Evolutionary conservation across 768 basidiomycete genomes (phyloP), one percentile per base, ranked within the genome.

Genomic region (Psilocybe azurescens): DNA sequence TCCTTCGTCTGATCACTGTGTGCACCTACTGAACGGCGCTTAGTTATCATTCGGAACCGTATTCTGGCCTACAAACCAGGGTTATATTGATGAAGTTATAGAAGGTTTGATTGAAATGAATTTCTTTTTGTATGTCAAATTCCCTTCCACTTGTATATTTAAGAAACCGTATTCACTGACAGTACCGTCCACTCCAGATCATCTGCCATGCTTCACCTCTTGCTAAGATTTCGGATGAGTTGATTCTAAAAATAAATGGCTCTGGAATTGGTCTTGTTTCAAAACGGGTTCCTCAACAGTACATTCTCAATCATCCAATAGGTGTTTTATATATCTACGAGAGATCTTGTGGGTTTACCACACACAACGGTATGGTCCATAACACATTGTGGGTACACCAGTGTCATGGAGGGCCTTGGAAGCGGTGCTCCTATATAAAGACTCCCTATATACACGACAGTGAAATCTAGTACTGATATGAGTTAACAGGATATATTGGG

Each of bases 351-450:
- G 47, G 10, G 47, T 24, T 0, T 16, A 16, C 3, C 10, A 8
- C 14, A 66, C 62, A 62, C 62, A 0, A 67, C 65, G 5, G 65
- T 62, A 11, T 67, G 65, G 62, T 67, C 59, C 44, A 47, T 67
- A 11, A 64, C 62, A 16, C 62, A 67, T 51, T 47, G 60, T 14
- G 62, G 62, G 16, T 49, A 64, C 20, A 62, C 60, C 28, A 57
- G 65, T 14, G 60, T 67, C 8, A 61, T 56, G 13, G 65, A 67
- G 28, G 46, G 62, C 4, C 52, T 67, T 2, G 62, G 47, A n/a
- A 46, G 53, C 13, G 62, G 65, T 8, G 48, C 61, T 38, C 65
- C 65, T 2, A 49, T 67, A 62, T 64, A 56, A 48, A 41, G 24
- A 24, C 24, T 9, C 7, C 46, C 30, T 49, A 16, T 14, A 44